Conservation (phyloP, 164 flowering plant species). For the Pachysandra terminalis region DNA sequence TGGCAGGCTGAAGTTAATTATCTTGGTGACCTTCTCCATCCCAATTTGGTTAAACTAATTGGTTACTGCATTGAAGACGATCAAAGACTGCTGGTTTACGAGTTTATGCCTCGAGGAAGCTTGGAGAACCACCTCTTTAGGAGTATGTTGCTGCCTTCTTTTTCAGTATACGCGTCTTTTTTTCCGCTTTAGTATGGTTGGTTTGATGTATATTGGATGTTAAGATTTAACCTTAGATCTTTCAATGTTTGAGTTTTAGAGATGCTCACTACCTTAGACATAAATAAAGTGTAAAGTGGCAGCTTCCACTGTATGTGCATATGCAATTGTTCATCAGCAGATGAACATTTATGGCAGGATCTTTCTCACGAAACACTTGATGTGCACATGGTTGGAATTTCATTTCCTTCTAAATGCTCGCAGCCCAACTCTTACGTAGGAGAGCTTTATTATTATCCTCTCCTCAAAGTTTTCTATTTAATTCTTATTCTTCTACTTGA, state of each 20-base stretch:
- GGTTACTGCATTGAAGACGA: slow-evolving; percentile 95
- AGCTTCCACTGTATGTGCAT: background rate
- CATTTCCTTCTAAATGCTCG: too few species aligned
- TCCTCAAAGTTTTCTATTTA: too few species aligned
- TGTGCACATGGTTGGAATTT: too few species aligned
- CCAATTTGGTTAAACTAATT: slow-evolving; percentile 76
- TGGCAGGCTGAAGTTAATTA: slow-evolving; percentile 88
- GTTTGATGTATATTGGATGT: background rate
- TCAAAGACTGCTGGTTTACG: slow-evolving; percentile 83
- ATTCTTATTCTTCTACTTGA: too few species aligned
- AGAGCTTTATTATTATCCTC: too few species aligned
- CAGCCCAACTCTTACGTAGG: too few species aligned
- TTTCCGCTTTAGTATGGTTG: background rate
- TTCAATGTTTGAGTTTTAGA: background rate
- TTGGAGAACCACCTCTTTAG: slow-evolving; percentile 89
- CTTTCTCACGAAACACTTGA: too few species aligned
- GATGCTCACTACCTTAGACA: background rate
- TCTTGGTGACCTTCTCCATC: slow-evolving; percentile 85
- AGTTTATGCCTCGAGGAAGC: slow-evolving; percentile 95
- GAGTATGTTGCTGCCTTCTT: slow-evolving; percentile 45
- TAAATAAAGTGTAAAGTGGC: background rate
- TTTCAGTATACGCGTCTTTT: background rate
- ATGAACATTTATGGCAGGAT: too few species aligned
- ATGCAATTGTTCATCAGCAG: too few species aligned
- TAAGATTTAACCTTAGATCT: background rate